These are phyloP conservation scores for Phellopilus nigrolimitatus DNA, from an alignment of 1,284 basidiomycete genomes.

Conservation along the genomic window DNA sequence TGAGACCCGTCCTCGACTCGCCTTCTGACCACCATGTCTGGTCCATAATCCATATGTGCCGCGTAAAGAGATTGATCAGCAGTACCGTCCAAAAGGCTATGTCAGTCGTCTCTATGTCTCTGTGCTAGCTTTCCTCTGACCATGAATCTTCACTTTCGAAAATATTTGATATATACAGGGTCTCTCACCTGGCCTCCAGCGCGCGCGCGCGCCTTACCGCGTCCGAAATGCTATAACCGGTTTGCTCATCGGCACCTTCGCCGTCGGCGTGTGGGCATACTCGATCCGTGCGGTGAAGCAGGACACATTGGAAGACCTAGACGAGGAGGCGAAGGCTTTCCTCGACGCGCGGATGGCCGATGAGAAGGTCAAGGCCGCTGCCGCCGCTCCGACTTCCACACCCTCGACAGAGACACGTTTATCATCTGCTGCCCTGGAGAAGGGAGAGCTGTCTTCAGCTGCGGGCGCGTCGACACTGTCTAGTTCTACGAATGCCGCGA, in stretches of 20 bases:
- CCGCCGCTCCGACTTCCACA: constrained; percentile 20
- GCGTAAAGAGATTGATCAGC: constrained; percentile 22
- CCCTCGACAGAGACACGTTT: constrained; percentile 15
- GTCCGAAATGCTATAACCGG: constrained; percentile 81
- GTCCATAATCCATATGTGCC: constrained; percentile 19
- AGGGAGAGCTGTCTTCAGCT: background rate
- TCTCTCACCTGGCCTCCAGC: constrained; percentile 82
- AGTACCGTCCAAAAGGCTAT: constrained; percentile 26
- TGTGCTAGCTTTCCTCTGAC: background rate
- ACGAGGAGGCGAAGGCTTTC: constrained; percentile 65
- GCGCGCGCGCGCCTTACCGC: constrained; percentile 83
- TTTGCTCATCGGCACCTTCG: constrained; percentile 66
- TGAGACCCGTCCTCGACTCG: background rate
- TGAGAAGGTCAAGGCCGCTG: constrained; percentile 21
- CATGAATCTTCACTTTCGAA: background rate
- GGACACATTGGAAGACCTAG: constrained; percentile 84
- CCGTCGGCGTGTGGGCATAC: constrained; percentile 85
- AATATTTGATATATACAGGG: constrained; percentile 38
- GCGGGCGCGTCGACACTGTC: background rate
- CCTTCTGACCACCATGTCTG: constrained; percentile 16
- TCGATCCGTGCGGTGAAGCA: constrained; percentile 92
- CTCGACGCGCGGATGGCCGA: constrained; percentile 33
- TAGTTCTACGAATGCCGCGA: constrained; percentile 19
- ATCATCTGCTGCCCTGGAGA: background rate
- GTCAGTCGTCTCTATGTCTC: constrained; percentile 20